phyloP scores from a whole-genome alignment of 1,284 basidiomycete genomes.

The Cutaneotrichosporon sp. region DNA sequence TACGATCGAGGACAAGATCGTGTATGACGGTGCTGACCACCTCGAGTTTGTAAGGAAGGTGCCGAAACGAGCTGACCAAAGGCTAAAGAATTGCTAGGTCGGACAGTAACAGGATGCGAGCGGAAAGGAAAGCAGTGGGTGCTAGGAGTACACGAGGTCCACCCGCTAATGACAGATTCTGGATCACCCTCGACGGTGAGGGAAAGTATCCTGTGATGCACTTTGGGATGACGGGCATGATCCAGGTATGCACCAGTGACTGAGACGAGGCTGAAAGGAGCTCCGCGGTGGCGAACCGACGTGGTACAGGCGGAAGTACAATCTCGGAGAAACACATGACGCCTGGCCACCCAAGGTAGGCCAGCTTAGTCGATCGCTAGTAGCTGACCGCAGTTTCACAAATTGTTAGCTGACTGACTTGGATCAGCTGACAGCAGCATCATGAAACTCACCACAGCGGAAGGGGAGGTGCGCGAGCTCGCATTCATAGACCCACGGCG shows the following conservation, averaged over 20 bases:
- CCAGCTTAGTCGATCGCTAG: neutral
- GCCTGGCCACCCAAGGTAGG: conserved; percentile 76
- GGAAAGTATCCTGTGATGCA: conserved; percentile 67
- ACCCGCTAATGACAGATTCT: conserved; percentile 55
- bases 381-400: conserved; percentile 29
- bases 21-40: conserved; percentile 61
- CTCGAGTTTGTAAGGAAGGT: conserved; percentile 59
- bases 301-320: conserved; percentile 58
- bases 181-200: conserved; percentile 61
- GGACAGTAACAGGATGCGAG: conserved; percentile 58
- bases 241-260: conserved; percentile 55
- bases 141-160: neutral
- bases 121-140: conserved; percentile 65
- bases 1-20: conserved; percentile 63
- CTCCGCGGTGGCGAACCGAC: conserved; percentile 61
- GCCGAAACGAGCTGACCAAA: conserved; percentile 33
- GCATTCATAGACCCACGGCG: conserved; percentile 56
- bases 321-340: conserved; percentile 51
- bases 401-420: conserved; percentile 28
- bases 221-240: conserved; percentile 77
- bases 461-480: conserved; percentile 32
- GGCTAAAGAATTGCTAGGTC: conserved; percentile 59
- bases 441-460: conserved; percentile 33
- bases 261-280: conserved; percentile 40
- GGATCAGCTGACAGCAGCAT: conserved; percentile 46